Percentiles rank a stretch among this genome's conserved stretches.
Conservation (phyloP, 768 basidiomycete species). For the Filobasidium wieringae region DNA sequence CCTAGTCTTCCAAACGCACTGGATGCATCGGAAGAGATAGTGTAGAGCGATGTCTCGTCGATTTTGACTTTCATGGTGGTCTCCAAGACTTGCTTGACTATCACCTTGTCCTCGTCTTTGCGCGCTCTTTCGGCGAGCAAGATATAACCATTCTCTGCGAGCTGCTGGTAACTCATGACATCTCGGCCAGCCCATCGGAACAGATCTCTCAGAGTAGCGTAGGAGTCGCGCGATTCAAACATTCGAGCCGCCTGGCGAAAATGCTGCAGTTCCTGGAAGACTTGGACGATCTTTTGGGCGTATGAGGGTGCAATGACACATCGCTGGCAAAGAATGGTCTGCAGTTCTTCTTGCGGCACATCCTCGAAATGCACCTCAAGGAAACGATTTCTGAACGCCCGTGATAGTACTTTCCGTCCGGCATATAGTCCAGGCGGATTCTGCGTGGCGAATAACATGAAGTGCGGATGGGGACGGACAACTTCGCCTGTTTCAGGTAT, state of each 20-base stretch:
- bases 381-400: conserved; percentile 94
- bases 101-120: conserved; percentile 66
- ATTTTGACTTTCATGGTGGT: conserved; percentile 74
- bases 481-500: conserved; percentile 95
- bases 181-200: conserved; percentile 94
- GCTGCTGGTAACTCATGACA: conserved; percentile 75
- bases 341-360: conserved; percentile 83
- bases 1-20: conserved; percentile 24
- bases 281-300: conserved; percentile 74
- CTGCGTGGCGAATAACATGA: conserved; percentile 97
- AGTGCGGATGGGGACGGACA: conserved; percentile 81
- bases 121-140: conserved; percentile 82
- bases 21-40: conserved; percentile 27
- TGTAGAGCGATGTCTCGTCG: conserved; percentile 59
- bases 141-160: conserved; percentile 97
- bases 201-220: conserved; percentile 88
- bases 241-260: conserved; percentile 80
- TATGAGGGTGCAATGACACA: conserved; percentile 90
- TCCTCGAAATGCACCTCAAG: conserved; percentile 96
- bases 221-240: conserved; percentile 94
- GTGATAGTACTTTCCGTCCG: conserved; percentile 83
- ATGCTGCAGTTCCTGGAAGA: conserved; percentile 86
- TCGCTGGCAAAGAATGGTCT: conserved; percentile 83
- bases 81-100: conserved; percentile 89
- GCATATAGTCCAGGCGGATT: conserved; percentile 94